Percentiles rank a stretch among this genome's conserved stretches.
These are phyloP conservation scores for Cryphonectria japonica DNA, from an alignment of 2,329 filamentous ascomycete species.

Conservation along the genomic window DNA sequence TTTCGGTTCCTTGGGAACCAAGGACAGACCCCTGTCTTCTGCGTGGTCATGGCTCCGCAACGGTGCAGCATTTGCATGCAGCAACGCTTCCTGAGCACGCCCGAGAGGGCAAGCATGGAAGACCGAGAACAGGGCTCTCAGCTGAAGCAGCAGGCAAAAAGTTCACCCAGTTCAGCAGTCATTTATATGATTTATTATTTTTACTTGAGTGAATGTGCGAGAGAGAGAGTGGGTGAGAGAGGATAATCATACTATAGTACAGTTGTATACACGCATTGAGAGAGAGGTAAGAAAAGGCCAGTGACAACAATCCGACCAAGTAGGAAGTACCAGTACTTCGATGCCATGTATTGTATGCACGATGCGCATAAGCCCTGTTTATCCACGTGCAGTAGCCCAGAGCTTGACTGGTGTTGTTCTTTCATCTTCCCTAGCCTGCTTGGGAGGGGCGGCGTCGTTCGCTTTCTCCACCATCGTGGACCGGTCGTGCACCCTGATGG, in stretches of 20 bases:
- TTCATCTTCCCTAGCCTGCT: background rate
- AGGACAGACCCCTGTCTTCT: background rate
- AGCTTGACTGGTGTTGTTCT: background rate
- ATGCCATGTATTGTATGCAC: background rate
- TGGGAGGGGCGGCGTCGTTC: background rate
- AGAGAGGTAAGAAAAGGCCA: background rate
- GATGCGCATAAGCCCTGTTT: background rate
- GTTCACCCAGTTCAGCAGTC: background rate
- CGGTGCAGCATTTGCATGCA: conserved; percentile 3
- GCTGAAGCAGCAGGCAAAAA: background rate
- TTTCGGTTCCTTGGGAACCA: background rate
- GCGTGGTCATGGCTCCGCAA: background rate
- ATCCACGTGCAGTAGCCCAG: background rate
- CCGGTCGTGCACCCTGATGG: background rate
- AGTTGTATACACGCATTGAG: no score
- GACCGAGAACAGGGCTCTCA: background rate
- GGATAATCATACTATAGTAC: no score
- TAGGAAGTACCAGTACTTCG: background rate
- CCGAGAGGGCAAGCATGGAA: background rate
- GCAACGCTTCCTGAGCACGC: background rate
- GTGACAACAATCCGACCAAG: background rate
- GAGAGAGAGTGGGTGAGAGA: no score
- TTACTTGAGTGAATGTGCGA: no score
- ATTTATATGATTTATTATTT: background rate
- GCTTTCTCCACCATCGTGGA: background rate